phyloP scores from a whole-genome alignment of 1,284 basidiomycete genomes.

The Cutaneotrichosporon sp. region DNA sequence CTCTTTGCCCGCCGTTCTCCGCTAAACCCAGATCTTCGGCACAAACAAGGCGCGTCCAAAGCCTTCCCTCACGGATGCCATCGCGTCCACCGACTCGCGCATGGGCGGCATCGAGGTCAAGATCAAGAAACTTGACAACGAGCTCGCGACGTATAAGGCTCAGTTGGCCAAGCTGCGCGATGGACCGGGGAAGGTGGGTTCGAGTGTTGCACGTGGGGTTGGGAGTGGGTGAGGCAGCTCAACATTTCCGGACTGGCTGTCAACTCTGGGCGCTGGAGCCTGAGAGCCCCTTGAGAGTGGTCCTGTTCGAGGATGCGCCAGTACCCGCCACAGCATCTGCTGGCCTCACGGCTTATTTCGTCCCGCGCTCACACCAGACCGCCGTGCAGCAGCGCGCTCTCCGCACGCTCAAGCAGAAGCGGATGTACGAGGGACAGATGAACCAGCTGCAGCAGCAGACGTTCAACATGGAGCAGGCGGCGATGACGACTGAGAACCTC shows the following conservation, averaged over 20 bases:
- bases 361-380: constrained; percentile 56
- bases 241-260: neutral
- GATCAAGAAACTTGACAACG: constrained; percentile 92
- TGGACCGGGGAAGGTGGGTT: constrained; percentile 86
- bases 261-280: no score
- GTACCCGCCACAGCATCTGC: no score
- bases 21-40: constrained; percentile 65
- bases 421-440: constrained; percentile 89
- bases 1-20: neutral
- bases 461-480: constrained; percentile 98
- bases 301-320: no score
- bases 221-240: neutral
- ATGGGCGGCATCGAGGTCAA: constrained; percentile 93
- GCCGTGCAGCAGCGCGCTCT: constrained; percentile 95
- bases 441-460: constrained; percentile 90
- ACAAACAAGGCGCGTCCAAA: constrained; percentile 68
- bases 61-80: constrained; percentile 84
- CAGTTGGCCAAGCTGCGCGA: constrained; percentile 93
- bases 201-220: neutral
- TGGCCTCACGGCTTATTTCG: no score
- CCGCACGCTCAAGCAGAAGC: constrained; percentile 90
- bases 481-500: constrained; percentile 93
- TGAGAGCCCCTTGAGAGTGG: no score
- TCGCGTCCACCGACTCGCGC: constrained; percentile 85
- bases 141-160: constrained; percentile 87